Percentiles rank a stretch among this genome's conserved stretches.
Conservation (phyloP, 2,329 filamentous ascomycete species). For the Phialocephala subalpina region DNA sequence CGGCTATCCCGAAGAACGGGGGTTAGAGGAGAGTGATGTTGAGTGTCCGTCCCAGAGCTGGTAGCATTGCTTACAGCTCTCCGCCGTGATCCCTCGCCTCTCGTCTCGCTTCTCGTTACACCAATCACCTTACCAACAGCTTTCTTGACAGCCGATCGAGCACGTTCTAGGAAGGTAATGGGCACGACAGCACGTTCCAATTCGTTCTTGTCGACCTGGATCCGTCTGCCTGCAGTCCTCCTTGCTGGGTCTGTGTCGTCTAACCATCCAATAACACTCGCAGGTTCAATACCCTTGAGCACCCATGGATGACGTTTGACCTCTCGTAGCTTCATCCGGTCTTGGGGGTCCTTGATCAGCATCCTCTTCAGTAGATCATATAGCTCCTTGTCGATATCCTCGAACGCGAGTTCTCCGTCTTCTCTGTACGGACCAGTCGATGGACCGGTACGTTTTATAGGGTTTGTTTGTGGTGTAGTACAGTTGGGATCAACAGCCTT, state of each 20-base stretch:
- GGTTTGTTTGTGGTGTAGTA: conserved; percentile 60
- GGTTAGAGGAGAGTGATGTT: conserved; percentile 54
- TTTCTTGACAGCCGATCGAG: conserved; percentile 79
- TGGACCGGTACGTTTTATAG: conserved; percentile 56
- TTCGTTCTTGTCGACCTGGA: conserved; percentile 91
- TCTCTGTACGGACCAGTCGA: conserved; percentile 73
- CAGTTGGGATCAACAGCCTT: conserved; percentile 73
- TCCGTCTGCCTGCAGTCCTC: conserved; percentile 81
- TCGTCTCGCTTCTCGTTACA: conserved; percentile 52
- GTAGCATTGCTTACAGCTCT: conserved; percentile 69
- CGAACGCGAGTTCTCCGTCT: conserved; percentile 82
- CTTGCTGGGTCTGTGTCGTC: conserved; percentile 89
- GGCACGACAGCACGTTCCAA: conserved; percentile 91
- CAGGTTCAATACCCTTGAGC: conserved; percentile 76
- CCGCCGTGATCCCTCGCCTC: conserved; percentile 62
- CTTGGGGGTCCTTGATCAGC: conserved; percentile 86
- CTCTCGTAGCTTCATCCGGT: conserved; percentile 87
- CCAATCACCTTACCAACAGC: conserved; percentile 67
- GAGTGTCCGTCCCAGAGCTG: conserved; percentile 66
- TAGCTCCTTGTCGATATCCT: conserved; percentile 82
- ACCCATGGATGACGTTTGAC: conserved; percentile 97
- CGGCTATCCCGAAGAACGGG: conserved; percentile 49
- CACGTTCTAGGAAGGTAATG: conserved; percentile 84
- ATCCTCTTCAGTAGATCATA: conserved; percentile 81
- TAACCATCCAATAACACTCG: conserved; percentile 82